These are phyloP conservation scores for Plantago coronopus DNA, from an alignment of 305 asterid genomes.

Conservation along the genomic window DNA sequence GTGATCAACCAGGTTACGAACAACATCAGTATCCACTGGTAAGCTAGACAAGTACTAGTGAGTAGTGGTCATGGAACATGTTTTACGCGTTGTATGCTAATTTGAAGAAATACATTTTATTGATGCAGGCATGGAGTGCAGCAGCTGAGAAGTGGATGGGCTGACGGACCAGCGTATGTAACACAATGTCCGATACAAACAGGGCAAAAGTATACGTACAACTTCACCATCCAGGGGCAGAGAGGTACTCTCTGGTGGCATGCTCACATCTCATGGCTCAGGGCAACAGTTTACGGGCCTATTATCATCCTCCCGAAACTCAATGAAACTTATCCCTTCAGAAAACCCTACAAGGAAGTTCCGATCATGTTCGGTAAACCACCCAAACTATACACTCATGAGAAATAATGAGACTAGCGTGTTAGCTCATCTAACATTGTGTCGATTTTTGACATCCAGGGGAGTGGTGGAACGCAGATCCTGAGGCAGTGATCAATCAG, in stretches of 20 bases:
- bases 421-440: slow-evolving; percentile 4
- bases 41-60: slow-evolving; percentile 14
- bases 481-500: slow-evolving; percentile 53
- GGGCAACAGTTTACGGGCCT: slow-evolving; percentile 51
- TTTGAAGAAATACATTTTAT: neutral
- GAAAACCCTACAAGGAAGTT: slow-evolving; percentile 54
- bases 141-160: slow-evolving; percentile 57
- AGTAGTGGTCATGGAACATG: neutral
- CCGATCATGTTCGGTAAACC: slow-evolving; percentile 45
- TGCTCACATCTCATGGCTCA: slow-evolving; percentile 59
- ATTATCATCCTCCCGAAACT: slow-evolving; percentile 45
- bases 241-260: slow-evolving; percentile 67
- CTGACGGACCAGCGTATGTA: slow-evolving; percentile 51
- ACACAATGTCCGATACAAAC: slow-evolving; percentile 64
- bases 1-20: slow-evolving; percentile 47
- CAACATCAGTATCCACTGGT: slow-evolving; percentile 61
- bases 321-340: slow-evolving; percentile 52
- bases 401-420: neutral
- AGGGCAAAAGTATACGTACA: slow-evolving; percentile 43
- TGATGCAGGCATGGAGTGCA: slow-evolving; percentile 53
- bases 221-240: slow-evolving; percentile 61
- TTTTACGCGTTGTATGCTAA: neutral
- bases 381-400: neutral
- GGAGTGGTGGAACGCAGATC: slow-evolving; percentile 64
- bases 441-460: slow-evolving; percentile 32